These are phyloP conservation scores for Citrus mangshanensis DNA, from an alignment of 345 rosid genomes.

Conservation along the genomic window DNA sequence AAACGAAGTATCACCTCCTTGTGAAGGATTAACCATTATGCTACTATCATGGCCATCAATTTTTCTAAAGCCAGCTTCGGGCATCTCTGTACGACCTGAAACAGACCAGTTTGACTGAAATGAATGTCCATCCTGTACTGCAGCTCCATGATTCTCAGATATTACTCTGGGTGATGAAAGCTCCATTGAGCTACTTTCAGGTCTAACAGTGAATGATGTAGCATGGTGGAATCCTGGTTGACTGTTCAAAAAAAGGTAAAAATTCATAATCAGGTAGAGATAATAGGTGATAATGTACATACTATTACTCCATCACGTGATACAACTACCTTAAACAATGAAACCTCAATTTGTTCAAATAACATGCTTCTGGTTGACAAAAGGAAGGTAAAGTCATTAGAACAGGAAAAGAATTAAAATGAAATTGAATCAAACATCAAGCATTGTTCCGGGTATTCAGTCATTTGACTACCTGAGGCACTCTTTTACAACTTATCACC, in stretches of 20 bases:
- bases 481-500: background rate
- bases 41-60: constrained; percentile 21
- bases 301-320: constrained; percentile 1
- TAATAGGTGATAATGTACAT: background rate
- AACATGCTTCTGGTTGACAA: background rate
- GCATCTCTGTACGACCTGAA: constrained; percentile 37
- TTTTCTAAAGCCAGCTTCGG: constrained; percentile 34
- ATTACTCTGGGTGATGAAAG: constrained; percentile 66
- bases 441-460: background rate
- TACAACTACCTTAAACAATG: background rate
- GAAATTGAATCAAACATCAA: background rate
- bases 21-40: constrained; percentile 30
- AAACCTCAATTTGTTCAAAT: background rate
- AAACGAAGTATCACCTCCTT: constrained; percentile 44
- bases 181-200: constrained; percentile 59
- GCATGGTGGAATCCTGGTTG: constrained; percentile 48
- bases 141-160: constrained; percentile 43
- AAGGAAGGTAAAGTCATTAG: background rate
- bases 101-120: constrained; percentile 54
- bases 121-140: constrained; percentile 42
- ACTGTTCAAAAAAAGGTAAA: constrained; percentile 37
- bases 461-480: background rate
- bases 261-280: constrained; percentile 19
- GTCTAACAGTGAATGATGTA: constrained; percentile 44
- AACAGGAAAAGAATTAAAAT: background rate